phyloP scores from a whole-genome alignment of 1,284 basidiomycete species.

The Sporisorium exsertum region DNA sequence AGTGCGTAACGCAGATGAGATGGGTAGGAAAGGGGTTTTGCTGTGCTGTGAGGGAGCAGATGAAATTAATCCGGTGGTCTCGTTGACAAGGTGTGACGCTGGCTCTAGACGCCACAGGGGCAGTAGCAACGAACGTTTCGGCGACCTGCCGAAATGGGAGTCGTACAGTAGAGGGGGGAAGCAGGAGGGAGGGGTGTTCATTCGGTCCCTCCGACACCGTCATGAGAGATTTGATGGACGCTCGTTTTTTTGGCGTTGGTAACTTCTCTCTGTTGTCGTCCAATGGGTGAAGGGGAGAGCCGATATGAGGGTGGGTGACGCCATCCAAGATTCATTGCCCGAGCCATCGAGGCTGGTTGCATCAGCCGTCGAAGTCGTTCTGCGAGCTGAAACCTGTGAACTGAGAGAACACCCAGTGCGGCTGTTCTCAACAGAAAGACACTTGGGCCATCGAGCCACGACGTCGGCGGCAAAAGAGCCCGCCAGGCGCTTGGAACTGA shows the following conservation, averaged over 20 bases:
- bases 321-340: background rate
- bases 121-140: background rate
- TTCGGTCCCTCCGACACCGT: constrained; percentile 4
- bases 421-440: background rate
- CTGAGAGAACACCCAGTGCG: too few species aligned
- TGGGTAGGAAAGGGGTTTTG: background rate
- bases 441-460: background rate
- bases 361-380: background rate
- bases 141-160: background rate
- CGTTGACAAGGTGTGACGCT: background rate
- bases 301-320: constrained; percentile 1
- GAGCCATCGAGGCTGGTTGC: background rate
- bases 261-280: background rate
- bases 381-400: background rate
- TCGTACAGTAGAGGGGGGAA: background rate
- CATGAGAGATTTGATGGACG: background rate
- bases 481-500: background rate
- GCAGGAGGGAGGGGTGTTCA: background rate
- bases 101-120: background rate
- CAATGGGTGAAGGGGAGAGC: background rate
- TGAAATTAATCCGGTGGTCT: background rate
- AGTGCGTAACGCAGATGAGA: background rate
- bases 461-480: background rate
- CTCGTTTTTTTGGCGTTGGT: background rate
- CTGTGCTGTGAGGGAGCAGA: background rate